phyloP scores from a whole-genome alignment of 208 protist genomes.

The Crithidia fasciculata region DNA sequence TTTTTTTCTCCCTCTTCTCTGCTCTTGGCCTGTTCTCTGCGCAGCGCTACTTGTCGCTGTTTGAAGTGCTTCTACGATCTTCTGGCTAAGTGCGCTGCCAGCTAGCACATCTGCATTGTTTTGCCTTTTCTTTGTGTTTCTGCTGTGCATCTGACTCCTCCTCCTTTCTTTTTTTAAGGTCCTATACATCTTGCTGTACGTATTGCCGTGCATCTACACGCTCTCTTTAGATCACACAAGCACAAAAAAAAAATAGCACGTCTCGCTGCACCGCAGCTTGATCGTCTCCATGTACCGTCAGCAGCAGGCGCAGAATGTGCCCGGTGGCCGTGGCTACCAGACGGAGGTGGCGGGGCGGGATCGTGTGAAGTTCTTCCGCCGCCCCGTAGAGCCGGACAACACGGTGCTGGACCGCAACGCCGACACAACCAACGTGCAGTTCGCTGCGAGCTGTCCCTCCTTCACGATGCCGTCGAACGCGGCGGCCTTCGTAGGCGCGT shows the following conservation, averaged over 20 bases:
- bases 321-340: conserved; percentile 57
- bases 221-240: too few relatives aligned
- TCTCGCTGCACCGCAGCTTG: too few relatives aligned
- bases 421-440: conserved; percentile 23
- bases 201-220: too few relatives aligned
- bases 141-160: background rate
- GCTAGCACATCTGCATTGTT: too few relatives aligned
- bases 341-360: conserved; percentile 88
- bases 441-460: conserved; percentile 33
- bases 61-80: background rate
- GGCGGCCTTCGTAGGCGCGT: conserved; percentile 7
- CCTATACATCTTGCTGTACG: too few relatives aligned
- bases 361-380: conserved; percentile 87
- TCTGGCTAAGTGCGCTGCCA: too few relatives aligned
- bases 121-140: conserved; percentile 8
- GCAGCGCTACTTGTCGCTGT: background rate
- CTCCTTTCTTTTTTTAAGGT: too few relatives aligned
- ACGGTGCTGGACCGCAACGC: conserved; percentile 19
- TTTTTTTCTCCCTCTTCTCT: background rate
- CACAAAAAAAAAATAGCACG: too few relatives aligned
- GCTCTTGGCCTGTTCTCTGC: background rate
- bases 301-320: conserved; percentile 36
- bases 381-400: conserved; percentile 67
- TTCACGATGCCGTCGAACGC: conserved; percentile 20
- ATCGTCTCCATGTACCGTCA: too few relatives aligned